Conservation (phyloP, 495 filamentous ascomycete species). For the Amphirosellinia nigrospora region DNA sequence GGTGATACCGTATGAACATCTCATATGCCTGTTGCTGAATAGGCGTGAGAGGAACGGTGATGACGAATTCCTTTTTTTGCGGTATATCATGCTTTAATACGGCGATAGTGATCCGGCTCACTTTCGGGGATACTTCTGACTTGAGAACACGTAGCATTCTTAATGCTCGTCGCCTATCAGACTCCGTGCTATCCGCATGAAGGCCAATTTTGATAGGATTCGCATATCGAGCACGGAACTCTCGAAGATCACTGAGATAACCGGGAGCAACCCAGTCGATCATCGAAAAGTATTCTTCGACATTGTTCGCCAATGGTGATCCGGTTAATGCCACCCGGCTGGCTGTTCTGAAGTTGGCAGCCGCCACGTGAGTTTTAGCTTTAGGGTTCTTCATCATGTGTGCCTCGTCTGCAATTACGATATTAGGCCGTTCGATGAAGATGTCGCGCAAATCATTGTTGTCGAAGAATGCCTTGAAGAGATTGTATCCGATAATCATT, state of each 20-base stretch:
- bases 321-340: slow-evolving; percentile 87
- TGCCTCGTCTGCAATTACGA: slow-evolving; percentile 90
- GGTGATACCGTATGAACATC: slow-evolving; percentile 55
- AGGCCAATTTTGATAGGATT: slow-evolving; percentile 77
- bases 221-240: slow-evolving; percentile 73
- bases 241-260: slow-evolving; percentile 68
- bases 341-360: slow-evolving; percentile 64
- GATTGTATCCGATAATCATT: slow-evolving; percentile 73
- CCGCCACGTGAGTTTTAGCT: slow-evolving; percentile 57
- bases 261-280: slow-evolving; percentile 86
- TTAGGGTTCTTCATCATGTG: slow-evolving; percentile 74
- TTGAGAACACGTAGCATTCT: slow-evolving; percentile 75
- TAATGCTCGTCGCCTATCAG: slow-evolving; percentile 62
- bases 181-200: slow-evolving; percentile 62
- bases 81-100: slow-evolving; percentile 70
- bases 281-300: slow-evolving; percentile 82
- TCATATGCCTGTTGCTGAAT: slow-evolving; percentile 71
- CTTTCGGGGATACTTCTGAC: slow-evolving; percentile 74
- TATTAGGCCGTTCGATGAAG: slow-evolving; percentile 66
- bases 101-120: slow-evolving; percentile 73
- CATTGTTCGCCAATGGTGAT: slow-evolving; percentile 82
- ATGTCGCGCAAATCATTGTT: slow-evolving; percentile 43
- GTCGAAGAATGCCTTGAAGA: slow-evolving; percentile 57
- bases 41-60: slow-evolving; percentile 71
- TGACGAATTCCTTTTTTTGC: slow-evolving; percentile 79